Evolutionary conservation across 805 yeast species (phyloP).

Genomic region (Scheffersomyces lignosus): DNA sequence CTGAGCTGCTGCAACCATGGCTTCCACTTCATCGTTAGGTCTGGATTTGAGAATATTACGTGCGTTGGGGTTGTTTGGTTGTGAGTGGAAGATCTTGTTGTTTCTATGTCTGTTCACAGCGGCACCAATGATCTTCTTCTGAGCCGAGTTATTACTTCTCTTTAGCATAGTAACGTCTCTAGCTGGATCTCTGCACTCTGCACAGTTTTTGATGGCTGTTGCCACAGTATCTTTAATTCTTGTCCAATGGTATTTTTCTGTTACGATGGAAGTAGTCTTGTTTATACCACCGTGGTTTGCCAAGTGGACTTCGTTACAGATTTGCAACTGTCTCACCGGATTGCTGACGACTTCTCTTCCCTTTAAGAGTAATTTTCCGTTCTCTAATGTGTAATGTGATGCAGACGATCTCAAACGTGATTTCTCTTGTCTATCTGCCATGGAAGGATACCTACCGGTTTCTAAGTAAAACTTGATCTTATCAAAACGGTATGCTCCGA

Average conservation of each 20-base stretch:
- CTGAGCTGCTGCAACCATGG: conserved; percentile 32
- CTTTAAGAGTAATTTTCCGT: conserved; percentile 73
- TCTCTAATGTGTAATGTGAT: conserved; percentile 67
- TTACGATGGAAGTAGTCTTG: conserved; percentile 73
- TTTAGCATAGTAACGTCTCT: conserved; percentile 18
- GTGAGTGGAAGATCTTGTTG: conserved; percentile 6
- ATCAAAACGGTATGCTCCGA: conserved; percentile 66
- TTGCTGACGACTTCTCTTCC: conserved; percentile 84
- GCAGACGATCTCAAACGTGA: conserved; percentile 82
- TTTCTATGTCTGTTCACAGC: conserved; percentile 9
- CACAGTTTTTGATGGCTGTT: conserved; percentile 72
- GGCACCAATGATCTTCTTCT: conserved; percentile 3
- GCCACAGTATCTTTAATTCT: conserved; percentile 86
- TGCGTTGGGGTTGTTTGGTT: conserved; percentile 19
- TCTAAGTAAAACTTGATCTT: conserved; percentile 74
- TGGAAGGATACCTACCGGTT: conserved; percentile 84
- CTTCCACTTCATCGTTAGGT: conserved; percentile 29
- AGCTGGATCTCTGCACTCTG: conserved; percentile 61
- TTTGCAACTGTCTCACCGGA: conserved; percentile 68
- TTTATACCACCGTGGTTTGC: conserved; percentile 84
- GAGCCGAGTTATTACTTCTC: conserved; percentile 10
- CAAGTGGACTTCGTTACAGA: conserved; percentile 70
- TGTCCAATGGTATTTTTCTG: conserved; percentile 88
- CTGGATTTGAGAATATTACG: conserved; percentile 19
- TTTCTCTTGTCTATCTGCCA: conserved; percentile 79